A percentile compares a stretch with the other conserved stretches of the same genome.
Conservation (phyloP, 805 yeast species). For the Vanderwaltozyma verrucispora region DNA sequence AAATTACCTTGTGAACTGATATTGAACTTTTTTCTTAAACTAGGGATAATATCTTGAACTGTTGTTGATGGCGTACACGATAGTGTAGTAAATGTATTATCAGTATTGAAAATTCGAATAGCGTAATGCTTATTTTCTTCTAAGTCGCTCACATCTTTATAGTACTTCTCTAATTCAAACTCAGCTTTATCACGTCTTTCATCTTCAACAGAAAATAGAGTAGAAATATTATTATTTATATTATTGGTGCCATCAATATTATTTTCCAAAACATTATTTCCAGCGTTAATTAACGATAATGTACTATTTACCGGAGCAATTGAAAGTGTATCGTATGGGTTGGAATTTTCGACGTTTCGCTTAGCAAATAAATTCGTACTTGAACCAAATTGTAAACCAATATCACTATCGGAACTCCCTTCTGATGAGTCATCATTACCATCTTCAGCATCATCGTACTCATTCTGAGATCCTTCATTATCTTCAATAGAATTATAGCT, state of each 20-base stretch:
- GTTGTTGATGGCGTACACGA: slow-evolving; percentile 72
- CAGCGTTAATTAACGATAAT: neutral
- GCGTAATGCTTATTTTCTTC: slow-evolving; percentile 27
- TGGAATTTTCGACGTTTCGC: too few species aligned
- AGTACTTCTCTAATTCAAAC: slow-evolving; percentile 29
- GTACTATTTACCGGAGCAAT: too few species aligned
- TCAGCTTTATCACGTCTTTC: slow-evolving; percentile 30
- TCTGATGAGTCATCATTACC: slow-evolving; percentile 1
- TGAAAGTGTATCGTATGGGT: too few species aligned
- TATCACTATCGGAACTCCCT: neutral
- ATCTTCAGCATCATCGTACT: neutral
- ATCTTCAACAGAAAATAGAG: slow-evolving; percentile 7
- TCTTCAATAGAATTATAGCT: neutral
- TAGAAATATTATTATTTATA: neutral
- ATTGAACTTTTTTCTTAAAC: slow-evolving; percentile 69
- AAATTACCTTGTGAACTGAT: slow-evolving; percentile 60
- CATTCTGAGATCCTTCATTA: neutral
- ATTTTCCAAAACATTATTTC: too few species aligned
- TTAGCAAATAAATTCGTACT: neutral
- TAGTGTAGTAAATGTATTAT: slow-evolving; percentile 70
- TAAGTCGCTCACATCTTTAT: slow-evolving; percentile 28
- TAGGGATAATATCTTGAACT: slow-evolving; percentile 59
- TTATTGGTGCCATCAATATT: too few species aligned
- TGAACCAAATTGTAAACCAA: slow-evolving; percentile 1
- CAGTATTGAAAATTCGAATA: slow-evolving; percentile 73